Evolutionary conservation across 768 basidiomycete genomes (phyloP).

Genomic region (Tylopilus subfusipes): DNA sequence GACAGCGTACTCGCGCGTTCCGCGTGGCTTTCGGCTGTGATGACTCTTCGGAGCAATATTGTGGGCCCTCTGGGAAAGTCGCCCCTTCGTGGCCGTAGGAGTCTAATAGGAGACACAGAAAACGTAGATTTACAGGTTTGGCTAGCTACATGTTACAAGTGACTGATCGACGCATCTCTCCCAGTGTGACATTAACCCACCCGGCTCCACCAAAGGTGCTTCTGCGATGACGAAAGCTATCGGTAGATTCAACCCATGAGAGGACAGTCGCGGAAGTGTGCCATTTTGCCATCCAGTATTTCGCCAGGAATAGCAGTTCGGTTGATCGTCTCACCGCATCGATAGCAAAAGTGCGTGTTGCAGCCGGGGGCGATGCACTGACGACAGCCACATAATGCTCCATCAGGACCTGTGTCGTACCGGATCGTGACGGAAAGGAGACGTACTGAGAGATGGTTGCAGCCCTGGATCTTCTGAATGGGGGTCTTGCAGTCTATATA

Average conservation of each 20-base stretch:
- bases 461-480: constrained; percentile 49
- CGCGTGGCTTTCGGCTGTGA: not conserved
- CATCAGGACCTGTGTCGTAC: not conserved
- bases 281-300: constrained; percentile 29
- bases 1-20: not conserved
- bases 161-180: not conserved
- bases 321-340: constrained; percentile 46
- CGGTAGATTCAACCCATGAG: constrained; percentile 14
- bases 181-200: not conserved
- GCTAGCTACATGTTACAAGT: not conserved
- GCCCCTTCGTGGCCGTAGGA: not conserved
- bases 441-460: constrained; percentile 59
- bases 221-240: too few relatives aligned
- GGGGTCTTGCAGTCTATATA: constrained; percentile 44
- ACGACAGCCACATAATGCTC: not conserved
- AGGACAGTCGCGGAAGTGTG: constrained; percentile 32
- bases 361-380: constrained; percentile 57
- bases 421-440: not conserved
- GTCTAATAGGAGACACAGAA: not conserved
- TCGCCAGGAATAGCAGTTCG: constrained; percentile 34
- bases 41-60: not conserved
- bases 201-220: not conserved
- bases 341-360: constrained; percentile 56
- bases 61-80: not conserved
- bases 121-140: not conserved